Base-by-base conservation (phyloP, 352 stramenopile genomes). In the Phytophthora macrochlamydospora region DNA sequence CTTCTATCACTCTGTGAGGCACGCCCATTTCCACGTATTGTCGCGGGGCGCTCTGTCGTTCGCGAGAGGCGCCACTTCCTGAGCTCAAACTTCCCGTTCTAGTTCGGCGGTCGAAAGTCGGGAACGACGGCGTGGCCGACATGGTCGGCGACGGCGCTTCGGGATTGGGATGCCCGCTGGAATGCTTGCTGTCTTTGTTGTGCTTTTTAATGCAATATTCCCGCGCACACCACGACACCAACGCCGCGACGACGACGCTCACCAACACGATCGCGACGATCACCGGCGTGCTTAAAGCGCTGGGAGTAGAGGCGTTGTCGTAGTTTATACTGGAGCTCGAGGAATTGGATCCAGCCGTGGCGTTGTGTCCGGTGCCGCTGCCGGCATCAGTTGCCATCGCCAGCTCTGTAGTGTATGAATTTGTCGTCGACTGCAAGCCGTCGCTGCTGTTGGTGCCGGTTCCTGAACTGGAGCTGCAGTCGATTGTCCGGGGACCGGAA, bases 81-180 rank as follows among this genome's bases (percentile, higher is more conserved):
- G 40, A 24, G 12, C 40, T 46, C 6, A 46, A 8, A 46, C 40
- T 46, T 24, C 40, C 4, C 2, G 40, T 46, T 4, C 6, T 7
- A 24, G 40, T 46, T 4, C 6, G 40, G 12, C 40, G 40, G 40
- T 46, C 40, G 18, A 24, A 24, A 24, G 40, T n/a, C 12, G 40
- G 12, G 13, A 49, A 49, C 2, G 69, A 78, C 42, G 60, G 65
- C 24, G 61, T 65, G 8, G 71, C 32, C 18, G 69, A 78, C n/a
- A 57, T 59, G 3, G 69, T 69, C 2, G 69, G 65, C 4, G 69
- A 74, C 40, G 73, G 13, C 63, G 67, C 71, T 24, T 71, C 56
- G 37, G 71, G 72, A 42, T 78, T 28, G 24, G 43, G 2, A 8
- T 24, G 2, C 7, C 14, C 13, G 2, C 43, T 7, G 2, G 43